Evolutionary conservation across 2,329 filamentous ascomycete species (phyloP).

Genomic region (Orbilia blumenaviensis): DNA sequence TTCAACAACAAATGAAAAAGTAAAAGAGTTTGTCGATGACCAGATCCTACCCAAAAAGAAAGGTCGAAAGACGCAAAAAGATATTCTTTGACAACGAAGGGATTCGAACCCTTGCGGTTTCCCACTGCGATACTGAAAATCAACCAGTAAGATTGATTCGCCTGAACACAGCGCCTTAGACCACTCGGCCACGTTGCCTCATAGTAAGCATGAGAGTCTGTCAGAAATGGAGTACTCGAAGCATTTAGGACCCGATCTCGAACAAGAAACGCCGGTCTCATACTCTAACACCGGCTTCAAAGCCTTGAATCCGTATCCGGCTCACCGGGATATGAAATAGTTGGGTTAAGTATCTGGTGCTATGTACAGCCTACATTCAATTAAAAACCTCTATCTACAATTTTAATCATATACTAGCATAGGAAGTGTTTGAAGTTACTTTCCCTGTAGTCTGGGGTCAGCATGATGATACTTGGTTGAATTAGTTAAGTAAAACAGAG

Average conservation of each 20-base stretch:
- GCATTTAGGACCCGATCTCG: background rate
- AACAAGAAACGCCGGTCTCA: too few species aligned
- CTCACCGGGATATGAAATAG: too few species aligned
- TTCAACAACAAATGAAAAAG: background rate
- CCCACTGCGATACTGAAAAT: constrained; percentile 57
- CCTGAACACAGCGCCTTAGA: constrained; percentile 57
- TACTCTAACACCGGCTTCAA: too few species aligned
- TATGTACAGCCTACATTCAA: too few species aligned
- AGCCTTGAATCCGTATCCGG: too few species aligned
- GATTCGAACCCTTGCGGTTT: constrained; percentile 57
- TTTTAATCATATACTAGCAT: too few species aligned
- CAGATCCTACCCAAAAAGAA: constrained; percentile 1
- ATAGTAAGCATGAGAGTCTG: constrained; percentile 6
- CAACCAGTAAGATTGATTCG: constrained; percentile 45
- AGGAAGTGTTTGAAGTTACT: too few species aligned
- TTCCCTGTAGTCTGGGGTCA: too few species aligned
- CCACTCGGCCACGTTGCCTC: constrained; percentile 56
- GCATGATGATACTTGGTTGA: too few species aligned
- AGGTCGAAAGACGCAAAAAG: constrained; percentile 24
- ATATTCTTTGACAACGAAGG: constrained; percentile 49
- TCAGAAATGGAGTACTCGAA: constrained; percentile 6
- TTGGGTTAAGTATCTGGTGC: too few species aligned
- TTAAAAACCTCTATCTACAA: too few species aligned
- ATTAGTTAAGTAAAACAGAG: too few species aligned
- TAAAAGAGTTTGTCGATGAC: background rate